Conservation (phyloP, 2,329 filamentous ascomycete genomes). For the Elsinoe ampelina region DNA sequence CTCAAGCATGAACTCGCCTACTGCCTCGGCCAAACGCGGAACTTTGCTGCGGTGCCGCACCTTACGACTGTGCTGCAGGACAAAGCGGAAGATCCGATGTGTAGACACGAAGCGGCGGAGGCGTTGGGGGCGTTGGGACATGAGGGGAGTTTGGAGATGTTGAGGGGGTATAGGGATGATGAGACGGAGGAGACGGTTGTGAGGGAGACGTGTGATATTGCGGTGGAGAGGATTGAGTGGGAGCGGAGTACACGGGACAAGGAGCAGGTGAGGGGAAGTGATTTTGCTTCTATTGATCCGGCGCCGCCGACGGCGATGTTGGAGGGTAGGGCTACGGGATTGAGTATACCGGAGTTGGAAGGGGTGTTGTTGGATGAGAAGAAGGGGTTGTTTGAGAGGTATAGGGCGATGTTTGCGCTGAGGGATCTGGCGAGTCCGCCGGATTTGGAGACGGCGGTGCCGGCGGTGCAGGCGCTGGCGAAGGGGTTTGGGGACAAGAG, state of each 20-base stretch:
- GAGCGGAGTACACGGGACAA: conserved; percentile 61
- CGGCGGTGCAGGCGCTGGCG: conserved; percentile 78
- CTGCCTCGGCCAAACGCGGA: conserved; percentile 84
- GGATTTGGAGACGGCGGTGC: conserved; percentile 76
- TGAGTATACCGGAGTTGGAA: conserved; percentile 64
- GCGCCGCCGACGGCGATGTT: conserved; percentile 75
- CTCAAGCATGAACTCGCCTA: conserved; percentile 97
- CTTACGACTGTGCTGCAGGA: conserved; percentile 68
- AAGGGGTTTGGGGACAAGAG: conserved; percentile 77
- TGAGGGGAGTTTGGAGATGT: conserved; percentile 59
- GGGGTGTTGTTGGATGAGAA: conserved; percentile 68
- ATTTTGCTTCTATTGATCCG: conserved; percentile 92
- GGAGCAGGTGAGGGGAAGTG: conserved; percentile 66
- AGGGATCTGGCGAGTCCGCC: conserved; percentile 91
- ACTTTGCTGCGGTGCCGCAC: conserved; percentile 62
- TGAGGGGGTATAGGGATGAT: conserved; percentile 66
- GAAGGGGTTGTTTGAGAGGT: conserved; percentile 78
- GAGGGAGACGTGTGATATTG: conserved; percentile 94
- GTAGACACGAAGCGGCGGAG: conserved; percentile 91
- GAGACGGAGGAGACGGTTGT: conserved; percentile 68
- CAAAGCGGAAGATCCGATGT: conserved; percentile 82
- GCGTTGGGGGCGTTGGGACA: conserved; percentile 82
- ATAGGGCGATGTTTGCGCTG: conserved; percentile 95
- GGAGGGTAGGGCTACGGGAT: conserved; percentile 34
- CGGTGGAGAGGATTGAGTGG: conserved; percentile 89